phyloP scores from a whole-genome alignment of 2,329 filamentous ascomycete genomes.

The Pleomassaria siparia region DNA sequence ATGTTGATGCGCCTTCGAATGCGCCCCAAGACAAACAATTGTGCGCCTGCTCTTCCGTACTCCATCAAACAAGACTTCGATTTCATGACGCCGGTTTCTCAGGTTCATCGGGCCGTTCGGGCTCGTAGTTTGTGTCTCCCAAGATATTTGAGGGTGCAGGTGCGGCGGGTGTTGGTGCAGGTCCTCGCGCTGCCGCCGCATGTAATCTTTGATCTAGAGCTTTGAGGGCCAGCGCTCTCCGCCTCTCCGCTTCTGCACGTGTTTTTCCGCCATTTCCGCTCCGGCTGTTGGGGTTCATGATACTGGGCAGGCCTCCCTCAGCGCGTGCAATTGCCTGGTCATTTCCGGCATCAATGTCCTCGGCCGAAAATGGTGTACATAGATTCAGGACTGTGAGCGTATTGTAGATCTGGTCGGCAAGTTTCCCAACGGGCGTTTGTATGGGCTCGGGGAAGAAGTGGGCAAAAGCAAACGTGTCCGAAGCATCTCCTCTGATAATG shows the following conservation, averaged over 20 bases:
- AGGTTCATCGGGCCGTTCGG: slow-evolving; percentile 38
- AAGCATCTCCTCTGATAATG: slow-evolving; percentile 81
- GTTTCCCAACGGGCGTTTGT: slow-evolving; percentile 72
- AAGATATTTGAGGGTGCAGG: slow-evolving; percentile 38
- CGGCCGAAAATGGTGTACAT: slow-evolving; percentile 81
- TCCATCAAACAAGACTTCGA: background rate
- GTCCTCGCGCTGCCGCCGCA: slow-evolving; percentile 65
- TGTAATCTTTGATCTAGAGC: slow-evolving; percentile 89
- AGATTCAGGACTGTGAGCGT: slow-evolving; percentile 73
- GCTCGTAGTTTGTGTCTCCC: slow-evolving; percentile 47
- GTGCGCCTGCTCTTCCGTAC: background rate
- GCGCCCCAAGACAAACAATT: slow-evolving; percentile 8
- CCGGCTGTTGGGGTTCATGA: slow-evolving; percentile 55
- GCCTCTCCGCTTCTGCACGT: slow-evolving; percentile 86
- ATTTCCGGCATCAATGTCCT: slow-evolving; percentile 74
- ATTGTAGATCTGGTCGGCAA: slow-evolving; percentile 75
- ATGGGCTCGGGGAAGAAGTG: slow-evolving; percentile 89
- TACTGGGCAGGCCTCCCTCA: slow-evolving; percentile 61
- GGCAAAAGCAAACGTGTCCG: slow-evolving; percentile 93
- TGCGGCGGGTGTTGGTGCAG: slow-evolving; percentile 46
- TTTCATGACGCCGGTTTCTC: slow-evolving; percentile 23
- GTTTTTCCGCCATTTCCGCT: slow-evolving; percentile 61
- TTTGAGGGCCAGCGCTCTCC: slow-evolving; percentile 84
- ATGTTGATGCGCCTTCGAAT: slow-evolving; percentile 5
- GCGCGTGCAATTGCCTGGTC: slow-evolving; percentile 68